phyloP scores from a whole-genome alignment of 768 basidiomycete genomes.

The Cyclocybe aegerita region DNA sequence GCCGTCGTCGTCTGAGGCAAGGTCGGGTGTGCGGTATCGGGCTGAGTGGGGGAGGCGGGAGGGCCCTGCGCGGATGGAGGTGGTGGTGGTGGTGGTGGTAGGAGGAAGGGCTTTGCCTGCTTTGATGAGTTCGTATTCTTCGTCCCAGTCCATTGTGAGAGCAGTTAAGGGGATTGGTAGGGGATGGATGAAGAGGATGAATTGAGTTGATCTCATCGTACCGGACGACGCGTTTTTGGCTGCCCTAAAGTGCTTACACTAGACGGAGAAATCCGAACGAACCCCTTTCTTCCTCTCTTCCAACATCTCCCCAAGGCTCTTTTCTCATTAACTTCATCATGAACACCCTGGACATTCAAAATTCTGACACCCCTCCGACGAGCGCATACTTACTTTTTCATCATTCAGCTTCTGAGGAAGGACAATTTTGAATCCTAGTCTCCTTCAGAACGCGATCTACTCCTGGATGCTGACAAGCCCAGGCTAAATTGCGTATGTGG shows the following conservation, averaged over 20 bases:
- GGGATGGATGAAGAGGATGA: background rate
- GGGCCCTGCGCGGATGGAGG: conserved; percentile 9
- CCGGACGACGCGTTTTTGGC: conserved; percentile 30
- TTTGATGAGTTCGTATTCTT: conserved; percentile 30
- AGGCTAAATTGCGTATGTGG: too few species aligned
- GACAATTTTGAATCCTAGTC: too few species aligned
- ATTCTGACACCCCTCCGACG: too few species aligned
- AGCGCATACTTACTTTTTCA: too few species aligned
- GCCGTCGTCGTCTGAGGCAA: conserved; percentile 31
- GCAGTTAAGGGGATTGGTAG: background rate
- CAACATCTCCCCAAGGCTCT: background rate
- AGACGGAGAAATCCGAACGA: background rate
- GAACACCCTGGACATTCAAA: too few species aligned
- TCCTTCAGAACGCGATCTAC: too few species aligned
- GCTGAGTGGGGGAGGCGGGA: conserved; percentile 12
- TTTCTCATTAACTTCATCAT: background rate
- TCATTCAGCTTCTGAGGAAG: too few species aligned
- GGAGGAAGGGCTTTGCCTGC: conserved; percentile 6
- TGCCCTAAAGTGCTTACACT: conserved; percentile 23
- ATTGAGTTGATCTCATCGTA: too few species aligned
- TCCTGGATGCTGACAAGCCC: too few species aligned
- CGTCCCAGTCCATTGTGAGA: conserved; percentile 36
- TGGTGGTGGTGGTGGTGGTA: conserved; percentile 20
- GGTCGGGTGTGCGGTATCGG: conserved; percentile 3
- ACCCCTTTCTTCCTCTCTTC: background rate